Evolutionary conservation across 345 rosid species (phyloP).

Genomic region (Salix exigua): DNA sequence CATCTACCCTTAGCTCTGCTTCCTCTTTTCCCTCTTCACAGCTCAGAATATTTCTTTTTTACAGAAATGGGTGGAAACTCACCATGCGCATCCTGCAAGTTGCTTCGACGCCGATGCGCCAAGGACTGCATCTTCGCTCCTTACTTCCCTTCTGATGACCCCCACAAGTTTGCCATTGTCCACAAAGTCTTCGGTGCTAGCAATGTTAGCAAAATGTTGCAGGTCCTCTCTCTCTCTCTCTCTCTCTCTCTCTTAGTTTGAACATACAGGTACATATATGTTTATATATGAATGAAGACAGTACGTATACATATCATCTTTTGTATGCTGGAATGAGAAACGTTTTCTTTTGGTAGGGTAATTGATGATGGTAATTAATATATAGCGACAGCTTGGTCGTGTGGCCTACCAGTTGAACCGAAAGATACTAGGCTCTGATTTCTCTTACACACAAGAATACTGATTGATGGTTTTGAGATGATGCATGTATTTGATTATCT

Average conservation of each 20-base stretch:
- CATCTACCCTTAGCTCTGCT: neutral
- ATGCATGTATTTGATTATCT: neutral
- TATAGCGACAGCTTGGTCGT: neutral
- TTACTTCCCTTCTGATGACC: constrained; percentile 30
- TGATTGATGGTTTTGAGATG: neutral
- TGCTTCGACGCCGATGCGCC: constrained; percentile 25
- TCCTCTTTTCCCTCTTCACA: neutral
- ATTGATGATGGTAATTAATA: neutral
- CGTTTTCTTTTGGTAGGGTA: neutral
- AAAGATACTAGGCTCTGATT: neutral
- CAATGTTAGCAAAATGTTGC: constrained; percentile 33
- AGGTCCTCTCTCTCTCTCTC: constrained; percentile 5
- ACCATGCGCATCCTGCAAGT: constrained; percentile 29
- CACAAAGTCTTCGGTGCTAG: constrained; percentile 36
- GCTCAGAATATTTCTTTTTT: neutral
- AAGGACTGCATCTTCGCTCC: constrained; percentile 27
- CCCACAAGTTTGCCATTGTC: constrained; percentile 31
- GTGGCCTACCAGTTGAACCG: neutral
- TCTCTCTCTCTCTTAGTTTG: neutral
- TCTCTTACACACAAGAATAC: neutral
- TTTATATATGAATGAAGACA: neutral
- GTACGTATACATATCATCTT: neutral
- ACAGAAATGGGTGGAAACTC: constrained; percentile 24
- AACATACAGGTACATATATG: neutral
- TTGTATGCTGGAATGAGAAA: neutral